Evolutionary conservation across 495 filamentous ascomycete genomes (phyloP).

Genomic region (Penicillium cataractarum): DNA sequence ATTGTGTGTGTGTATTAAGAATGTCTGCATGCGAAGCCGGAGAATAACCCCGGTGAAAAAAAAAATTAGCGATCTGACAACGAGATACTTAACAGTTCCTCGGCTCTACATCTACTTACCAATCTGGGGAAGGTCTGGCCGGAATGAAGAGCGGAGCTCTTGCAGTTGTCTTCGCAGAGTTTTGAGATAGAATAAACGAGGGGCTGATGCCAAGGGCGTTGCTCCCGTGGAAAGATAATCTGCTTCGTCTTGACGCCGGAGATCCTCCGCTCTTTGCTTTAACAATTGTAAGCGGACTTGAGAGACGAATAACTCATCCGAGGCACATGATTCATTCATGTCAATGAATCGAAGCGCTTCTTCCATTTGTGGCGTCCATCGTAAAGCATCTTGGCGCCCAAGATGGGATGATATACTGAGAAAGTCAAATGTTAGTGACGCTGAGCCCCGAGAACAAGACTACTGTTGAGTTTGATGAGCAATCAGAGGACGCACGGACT

Average conservation of each 20-base stretch:
- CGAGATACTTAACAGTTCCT: neutral
- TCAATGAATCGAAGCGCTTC: slow-evolving; percentile 28
- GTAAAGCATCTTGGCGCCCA: slow-evolving; percentile 29
- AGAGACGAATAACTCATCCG: slow-evolving; percentile 29
- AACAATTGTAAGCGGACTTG: slow-evolving; percentile 35
- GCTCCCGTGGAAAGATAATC: slow-evolving; percentile 14
- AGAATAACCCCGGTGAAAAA: slow-evolving; percentile 1
- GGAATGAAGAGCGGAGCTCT: slow-evolving; percentile 25
- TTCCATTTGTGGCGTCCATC: slow-evolving; percentile 37
- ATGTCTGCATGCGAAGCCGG: slow-evolving; percentile 21
- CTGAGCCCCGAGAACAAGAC: too few species aligned
- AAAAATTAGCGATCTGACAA: neutral
- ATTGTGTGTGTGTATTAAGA: slow-evolving; percentile 35
- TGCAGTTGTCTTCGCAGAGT: slow-evolving; percentile 28
- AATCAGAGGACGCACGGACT: slow-evolving; percentile 18
- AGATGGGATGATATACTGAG: slow-evolving; percentile 35
- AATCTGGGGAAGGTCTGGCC: slow-evolving; percentile 15
- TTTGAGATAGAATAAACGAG: slow-evolving; percentile 32
- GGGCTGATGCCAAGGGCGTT: slow-evolving; percentile 14
- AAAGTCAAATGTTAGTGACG: slow-evolving; percentile 14
- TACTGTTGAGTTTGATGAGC: neutral
- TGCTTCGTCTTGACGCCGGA: slow-evolving; percentile 32
- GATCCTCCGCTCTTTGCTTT: slow-evolving; percentile 27
- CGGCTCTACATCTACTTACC: slow-evolving; percentile 19
- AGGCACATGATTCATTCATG: slow-evolving; percentile 19